A percentile compares a stretch with the other conserved stretches of the same genome.
phyloP scores from a whole-genome alignment of 306 rosid genomes.

The Fragaria vesca region DNA sequence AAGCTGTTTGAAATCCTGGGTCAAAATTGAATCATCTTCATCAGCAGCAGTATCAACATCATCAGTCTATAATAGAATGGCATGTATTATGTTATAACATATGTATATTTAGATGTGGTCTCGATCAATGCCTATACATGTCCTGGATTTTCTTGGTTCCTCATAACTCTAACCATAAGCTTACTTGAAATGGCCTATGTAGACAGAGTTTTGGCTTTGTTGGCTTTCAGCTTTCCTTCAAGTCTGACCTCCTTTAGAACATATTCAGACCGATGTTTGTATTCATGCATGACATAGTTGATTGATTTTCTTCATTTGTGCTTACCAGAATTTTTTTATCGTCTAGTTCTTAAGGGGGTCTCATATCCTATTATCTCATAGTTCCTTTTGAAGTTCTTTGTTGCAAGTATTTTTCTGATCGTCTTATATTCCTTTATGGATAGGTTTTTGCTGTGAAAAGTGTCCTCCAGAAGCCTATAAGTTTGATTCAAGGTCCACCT shows the following conservation, averaged over 20 bases:
- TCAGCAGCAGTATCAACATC: background rate
- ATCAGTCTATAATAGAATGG: background rate
- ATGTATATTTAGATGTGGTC: background rate
- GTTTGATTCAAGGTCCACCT: constrained; percentile 99
- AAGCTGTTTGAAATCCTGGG: background rate
- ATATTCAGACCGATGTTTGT: background rate
- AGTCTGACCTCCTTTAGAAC: background rate
- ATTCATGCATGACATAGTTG: background rate
- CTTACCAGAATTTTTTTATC: background rate
- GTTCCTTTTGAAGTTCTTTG: background rate
- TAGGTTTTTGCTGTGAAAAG: constrained; percentile 98
- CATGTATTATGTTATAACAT: background rate
- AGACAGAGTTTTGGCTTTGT: background rate
- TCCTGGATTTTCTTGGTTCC: background rate
- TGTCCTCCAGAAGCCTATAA: constrained; percentile 97
- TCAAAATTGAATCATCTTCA: background rate
- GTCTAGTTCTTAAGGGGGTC: background rate
- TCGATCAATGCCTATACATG: background rate
- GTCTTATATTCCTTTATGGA: constrained; percentile 6
- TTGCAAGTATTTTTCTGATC: constrained; percentile 1
- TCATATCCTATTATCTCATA: background rate
- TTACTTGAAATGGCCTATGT: background rate
- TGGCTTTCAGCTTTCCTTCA: background rate
- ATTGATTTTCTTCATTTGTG: background rate
- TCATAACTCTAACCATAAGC: background rate